Base-by-base conservation (phyloP, 208 protist genomes). In the Acanthamoeba castellanii region DNA sequence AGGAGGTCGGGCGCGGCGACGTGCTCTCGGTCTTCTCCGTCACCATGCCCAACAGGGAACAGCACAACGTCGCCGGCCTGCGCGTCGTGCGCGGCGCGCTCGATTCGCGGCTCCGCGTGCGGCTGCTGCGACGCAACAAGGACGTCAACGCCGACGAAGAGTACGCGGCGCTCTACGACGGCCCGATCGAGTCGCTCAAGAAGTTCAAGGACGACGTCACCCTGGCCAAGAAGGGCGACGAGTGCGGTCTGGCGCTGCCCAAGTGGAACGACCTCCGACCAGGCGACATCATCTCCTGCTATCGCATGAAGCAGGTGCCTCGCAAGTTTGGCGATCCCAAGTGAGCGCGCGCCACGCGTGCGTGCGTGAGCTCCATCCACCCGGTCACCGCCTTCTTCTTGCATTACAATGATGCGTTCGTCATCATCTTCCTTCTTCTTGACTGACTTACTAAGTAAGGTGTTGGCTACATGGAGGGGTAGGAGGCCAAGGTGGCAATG, bases 121-220 rank as follows among this genome's bases (percentile, higher is more conserved):
- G 95, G 30, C 27, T 97, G 0, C 20, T 95, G 16, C 27, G 91
- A 32, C 82, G n/a, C 34, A 70, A 93, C 42, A 27, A 37, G 37
- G 7, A 27, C 45, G 5, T 42, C 30, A 22, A 57, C 16, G 30
- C 20, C 47, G 68, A 50, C 37, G 22, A 47, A 8, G 52, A 52
- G 90, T 47, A 20, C 22, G 70, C 5, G 50, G 59, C 42, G 27
- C n/a, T 47, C 55, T 94, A 93, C 88, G 88, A 68, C 45, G 91
- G 61, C 20, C 59, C 25, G 18, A 66, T 97, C 1, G 85, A 95
- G 45, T 92, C 94, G 0, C 85, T 97, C 16, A 93, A 81, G 57
- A 81, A 95, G 13, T 96, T 96, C 55, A 97, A 97, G 89, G 96
- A 97, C n/a, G 55, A 93, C 37, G 96, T 97, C 22, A 95, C 92